Percentiles rank a stretch among this genome's conserved stretches.
phyloP scores from a whole-genome alignment of 1,284 basidiomycete genomes.

The Cerrena zonata region DNA sequence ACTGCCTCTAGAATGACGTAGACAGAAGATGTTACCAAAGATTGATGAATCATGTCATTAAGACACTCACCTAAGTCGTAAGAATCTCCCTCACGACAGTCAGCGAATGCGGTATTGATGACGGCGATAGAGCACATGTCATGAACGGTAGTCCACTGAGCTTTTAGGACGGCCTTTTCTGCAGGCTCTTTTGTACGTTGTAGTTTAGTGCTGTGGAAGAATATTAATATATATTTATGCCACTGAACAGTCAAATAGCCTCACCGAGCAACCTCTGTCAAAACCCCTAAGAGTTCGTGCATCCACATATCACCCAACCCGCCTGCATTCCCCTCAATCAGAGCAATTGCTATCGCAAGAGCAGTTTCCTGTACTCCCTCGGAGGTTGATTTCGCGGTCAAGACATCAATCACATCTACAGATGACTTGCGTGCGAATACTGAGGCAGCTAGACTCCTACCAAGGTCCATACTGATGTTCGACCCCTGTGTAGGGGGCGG shows the following conservation, averaged over 20 bases:
- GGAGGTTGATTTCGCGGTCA: constrained; percentile 38
- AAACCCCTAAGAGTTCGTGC: constrained; percentile 46
- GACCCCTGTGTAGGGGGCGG: no score
- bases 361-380: constrained; percentile 37
- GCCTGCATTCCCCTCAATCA: constrained; percentile 32
- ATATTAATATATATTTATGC: not conserved
- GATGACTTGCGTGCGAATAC: constrained; percentile 41
- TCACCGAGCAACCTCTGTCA: constrained; percentile 56
- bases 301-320: constrained; percentile 27
- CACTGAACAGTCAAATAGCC: constrained; percentile 16
- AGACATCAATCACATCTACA: constrained; percentile 49
- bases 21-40: constrained; percentile 2
- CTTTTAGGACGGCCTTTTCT: constrained; percentile 36
- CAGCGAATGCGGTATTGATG: constrained; percentile 57
- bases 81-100: constrained; percentile 53
- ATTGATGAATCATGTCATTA: not conserved
- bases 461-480: no score
- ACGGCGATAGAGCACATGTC: constrained; percentile 60
- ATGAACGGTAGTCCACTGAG: constrained; percentile 50
- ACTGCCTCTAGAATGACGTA: constrained; percentile 47
- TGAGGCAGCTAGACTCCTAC: constrained; percentile 34
- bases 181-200: constrained; percentile 20
- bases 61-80: constrained; percentile 52
- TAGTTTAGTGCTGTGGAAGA: no score
- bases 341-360: constrained; percentile 37